These are phyloP conservation scores for Thraustochytrium sp. DNA, from an alignment of 352 stramenopile genomes.

Conservation along the genomic window DNA sequence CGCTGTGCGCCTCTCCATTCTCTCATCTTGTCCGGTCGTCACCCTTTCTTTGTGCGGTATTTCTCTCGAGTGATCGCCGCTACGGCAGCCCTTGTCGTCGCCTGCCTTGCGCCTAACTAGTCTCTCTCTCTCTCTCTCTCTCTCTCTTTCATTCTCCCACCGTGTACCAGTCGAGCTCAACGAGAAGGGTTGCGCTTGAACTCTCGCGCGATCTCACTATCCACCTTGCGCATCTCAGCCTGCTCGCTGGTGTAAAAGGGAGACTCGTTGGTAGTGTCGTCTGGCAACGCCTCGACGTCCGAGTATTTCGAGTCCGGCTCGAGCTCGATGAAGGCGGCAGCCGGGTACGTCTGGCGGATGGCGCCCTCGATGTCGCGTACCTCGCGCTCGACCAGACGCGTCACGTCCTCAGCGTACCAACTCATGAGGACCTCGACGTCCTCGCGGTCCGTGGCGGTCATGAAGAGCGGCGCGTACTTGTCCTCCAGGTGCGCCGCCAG, in stretches of 20 bases:
- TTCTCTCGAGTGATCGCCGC: too few relatives aligned
- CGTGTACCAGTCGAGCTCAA: not conserved
- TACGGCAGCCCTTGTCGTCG: too few relatives aligned
- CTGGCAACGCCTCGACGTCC: constrained; percentile 39
- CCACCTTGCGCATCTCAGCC: constrained; percentile 7
- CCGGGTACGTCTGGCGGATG: constrained; percentile 80
- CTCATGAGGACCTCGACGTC: constrained; percentile 84
- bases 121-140: not conserved
- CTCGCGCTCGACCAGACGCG: constrained; percentile 87
- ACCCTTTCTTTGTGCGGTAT: too few relatives aligned
- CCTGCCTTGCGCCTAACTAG: not conserved
- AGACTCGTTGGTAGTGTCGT: constrained; percentile 1
- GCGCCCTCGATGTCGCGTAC: constrained; percentile 89
- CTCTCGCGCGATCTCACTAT: not conserved
- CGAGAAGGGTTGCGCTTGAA: not conserved
- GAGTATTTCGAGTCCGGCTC: constrained; percentile 73
- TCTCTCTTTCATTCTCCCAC: not conserved
- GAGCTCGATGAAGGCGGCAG: constrained; percentile 92
- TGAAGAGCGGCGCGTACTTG: constrained; percentile 85
- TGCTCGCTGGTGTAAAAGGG: not conserved
- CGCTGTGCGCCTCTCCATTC: too few relatives aligned
- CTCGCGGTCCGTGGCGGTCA: constrained; percentile 66
- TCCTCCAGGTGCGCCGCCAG: constrained; percentile 85
- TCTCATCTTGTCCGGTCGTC: too few relatives aligned
- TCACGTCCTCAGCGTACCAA: constrained; percentile 93